Evolutionary conservation across 176 grass and related monocot species (phyloP).

Genomic region (Urochloa ruziziensis): DNA sequence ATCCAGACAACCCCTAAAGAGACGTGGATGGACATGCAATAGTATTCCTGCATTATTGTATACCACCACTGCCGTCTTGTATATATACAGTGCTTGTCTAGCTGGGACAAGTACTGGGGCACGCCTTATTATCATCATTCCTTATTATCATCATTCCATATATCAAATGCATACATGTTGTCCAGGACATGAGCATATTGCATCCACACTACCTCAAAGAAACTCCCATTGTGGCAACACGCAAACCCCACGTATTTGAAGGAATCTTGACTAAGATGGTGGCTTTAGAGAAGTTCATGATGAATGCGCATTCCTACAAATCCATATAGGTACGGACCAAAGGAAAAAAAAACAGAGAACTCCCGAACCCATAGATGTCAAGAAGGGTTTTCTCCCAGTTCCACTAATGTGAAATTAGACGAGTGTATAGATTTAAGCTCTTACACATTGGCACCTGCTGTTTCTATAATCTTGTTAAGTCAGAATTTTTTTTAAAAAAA

Average conservation of each 20-base stretch:
- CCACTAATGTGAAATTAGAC: background rate
- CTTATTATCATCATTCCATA: constrained; percentile 46
- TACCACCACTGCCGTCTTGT: no score
- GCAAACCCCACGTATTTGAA: constrained; percentile 28
- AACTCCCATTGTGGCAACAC: background rate
- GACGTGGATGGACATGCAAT: no score
- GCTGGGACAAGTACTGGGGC: no score
- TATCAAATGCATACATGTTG: constrained; percentile 23
- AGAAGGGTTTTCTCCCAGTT: background rate
- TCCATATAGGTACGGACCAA: background rate
- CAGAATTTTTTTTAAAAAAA: no score
- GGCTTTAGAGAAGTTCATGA: constrained; percentile 27
- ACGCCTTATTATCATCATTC: no score
- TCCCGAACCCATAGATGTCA: background rate
- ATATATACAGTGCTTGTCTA: no score
- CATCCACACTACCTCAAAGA: constrained; percentile 13
- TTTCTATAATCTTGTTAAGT: no score
- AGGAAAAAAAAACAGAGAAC: background rate
- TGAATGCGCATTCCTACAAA: constrained; percentile 1
- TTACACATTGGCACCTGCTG: background rate
- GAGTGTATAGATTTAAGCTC: background rate
- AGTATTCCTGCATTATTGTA: no score
- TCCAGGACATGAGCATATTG: constrained; percentile 29
- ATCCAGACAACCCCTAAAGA: no score
- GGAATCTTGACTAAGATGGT: constrained; percentile 72